Evolutionary conservation across 1,284 basidiomycete genomes (phyloP), one percentile per base, ranked within the genome.

Genomic region (Crucibulum cyathiforme): DNA sequence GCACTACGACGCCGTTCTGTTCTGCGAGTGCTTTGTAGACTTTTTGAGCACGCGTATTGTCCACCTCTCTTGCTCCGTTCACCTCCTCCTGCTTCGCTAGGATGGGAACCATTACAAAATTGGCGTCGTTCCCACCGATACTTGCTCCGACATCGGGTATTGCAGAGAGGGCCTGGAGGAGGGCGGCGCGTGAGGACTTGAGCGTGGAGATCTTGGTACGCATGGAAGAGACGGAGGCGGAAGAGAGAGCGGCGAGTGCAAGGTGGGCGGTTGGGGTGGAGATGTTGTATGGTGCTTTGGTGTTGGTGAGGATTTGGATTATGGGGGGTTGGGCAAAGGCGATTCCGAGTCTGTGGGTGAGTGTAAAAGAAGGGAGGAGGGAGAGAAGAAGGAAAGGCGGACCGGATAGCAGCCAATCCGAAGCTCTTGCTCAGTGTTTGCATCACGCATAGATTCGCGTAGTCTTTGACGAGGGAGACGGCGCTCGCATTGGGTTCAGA

Each of bases 231-330:
- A 98, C 68, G 6, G 93, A 90, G 12, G 77, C 70, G 0, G 88
- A 81, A 0, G 91, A 88, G 39, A 95, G 84, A 15, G 97, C 95
- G 9, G 92, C 84, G 12, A 91, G 78, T 0, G 95, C 96, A 36
- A 98, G 86, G 51, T 88, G 81, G 7, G 98, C 95, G 3, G 95
- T 95, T 0, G 96, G 96, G 0, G 92, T 87, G 12, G 96, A 97
- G 66, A 99, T 90, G 76, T 98, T 98, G 83, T 99, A 99, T 0
- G 97, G 97, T 1, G 98, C 98, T 77, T 99, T 99, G 55, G 97
- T 94, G 76, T 98, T 99, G 69, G 90, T 90, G 62, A 99, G 87
- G 66, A 98, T 87, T 72, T 97, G 97, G 53, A 98, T 91, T 17
- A 98, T 80, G 0, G 93, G 88, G 0, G 95, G 95, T 65, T 96